A percentile compares a stretch with the other conserved stretches of the same genome.
Conservation (phyloP, 306 rosid species). For the Datisca glomerata region DNA sequence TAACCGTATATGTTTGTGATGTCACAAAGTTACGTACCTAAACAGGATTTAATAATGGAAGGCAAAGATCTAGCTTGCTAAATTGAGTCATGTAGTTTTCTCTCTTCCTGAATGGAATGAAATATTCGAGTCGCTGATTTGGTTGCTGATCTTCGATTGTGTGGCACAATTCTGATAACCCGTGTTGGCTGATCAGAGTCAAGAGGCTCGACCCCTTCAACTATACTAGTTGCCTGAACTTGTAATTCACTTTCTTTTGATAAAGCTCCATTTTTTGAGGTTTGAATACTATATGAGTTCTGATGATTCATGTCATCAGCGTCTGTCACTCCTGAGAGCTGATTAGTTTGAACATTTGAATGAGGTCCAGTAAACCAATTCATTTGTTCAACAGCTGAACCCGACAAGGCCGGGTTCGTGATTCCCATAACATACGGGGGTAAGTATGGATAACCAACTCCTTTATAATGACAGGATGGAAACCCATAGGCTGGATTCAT, state of each 20-base stretch:
- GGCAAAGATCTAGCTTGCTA: conserved; percentile 1
- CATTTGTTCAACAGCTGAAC: conserved; percentile 45
- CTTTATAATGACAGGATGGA: conserved; percentile 38
- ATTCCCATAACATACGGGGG: conserved; percentile 62
- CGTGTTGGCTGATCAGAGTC: conserved; percentile 30
- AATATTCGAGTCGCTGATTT: conserved; percentile 94
- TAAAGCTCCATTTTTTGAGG: conserved; percentile 22
- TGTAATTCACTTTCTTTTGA: conserved; percentile 32
- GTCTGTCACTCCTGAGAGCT: conserved; percentile 2
- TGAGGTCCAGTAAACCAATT: conserved; percentile 28
- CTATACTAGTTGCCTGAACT: conserved; percentile 58
- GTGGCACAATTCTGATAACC: conserved; percentile 87
- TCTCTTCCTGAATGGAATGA: conserved; percentile 83
- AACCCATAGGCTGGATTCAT: conserved; percentile 53
- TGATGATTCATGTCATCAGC: conserved; percentile 14
- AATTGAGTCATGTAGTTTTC: conserved; percentile 32
- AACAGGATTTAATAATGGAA: neutral
- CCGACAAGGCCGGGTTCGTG: conserved; percentile 38
- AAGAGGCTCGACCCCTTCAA: conserved; percentile 25
- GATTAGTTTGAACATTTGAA: conserved; percentile 14
- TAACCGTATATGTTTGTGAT: too few relatives aligned
- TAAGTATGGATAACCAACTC: conserved; percentile 40
- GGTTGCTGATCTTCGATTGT: conserved; percentile 68
- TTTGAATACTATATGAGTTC: conserved; percentile 30
- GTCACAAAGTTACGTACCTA: too few relatives aligned